Base-by-base conservation (phyloP, 805 yeast genomes). In the Nakazawaea pomicola region DNA sequence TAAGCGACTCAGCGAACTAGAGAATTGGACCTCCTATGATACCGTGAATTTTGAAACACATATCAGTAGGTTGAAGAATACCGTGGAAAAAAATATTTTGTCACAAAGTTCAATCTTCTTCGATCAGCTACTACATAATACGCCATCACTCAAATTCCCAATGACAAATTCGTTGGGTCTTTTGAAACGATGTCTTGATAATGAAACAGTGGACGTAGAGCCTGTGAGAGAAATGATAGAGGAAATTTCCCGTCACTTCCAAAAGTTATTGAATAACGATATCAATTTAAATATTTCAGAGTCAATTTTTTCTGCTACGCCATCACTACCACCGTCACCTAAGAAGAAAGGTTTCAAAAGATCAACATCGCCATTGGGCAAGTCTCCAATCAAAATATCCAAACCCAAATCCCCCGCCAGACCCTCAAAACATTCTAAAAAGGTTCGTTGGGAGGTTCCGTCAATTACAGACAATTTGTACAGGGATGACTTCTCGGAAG, bases 41-140 rank as follows among this genome's bases (percentile, higher is more conserved):
- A 60, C 72, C 3, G 40, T 54, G 1, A 44, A 67, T 0, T 75
- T 71, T 42, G 68, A 72, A 12, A 52, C 60, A 2, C 57, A 66
- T 34, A 52, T 78, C 4, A 56, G 60, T 1, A 53, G 67, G 23
- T 55, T 81, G 27, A 69, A 66, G 25, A 76, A 74, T 18, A 55
- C 68, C 0, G 57, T 76, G 3, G 79, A 79, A 30, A 68, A 64
- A 38, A 80, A 80, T 28, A 65, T 81, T 5, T 56, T 80, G 17
- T 68, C 74, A 43, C 71, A 72, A 46, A 71, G 86, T 1, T 72
- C 83, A 0, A 58, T 75, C 4, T 57, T 77, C 23, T 70, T 74
- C 51, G 89, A 80, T 51, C 69, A 71, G 40, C 52, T 68, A 51
- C 45, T 63, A 9, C 49, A 54, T 12, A 57, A 62, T 24, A 49